Evolutionary conservation across 805 yeast genomes (phyloP).

Genomic region (Candida maesae): DNA sequence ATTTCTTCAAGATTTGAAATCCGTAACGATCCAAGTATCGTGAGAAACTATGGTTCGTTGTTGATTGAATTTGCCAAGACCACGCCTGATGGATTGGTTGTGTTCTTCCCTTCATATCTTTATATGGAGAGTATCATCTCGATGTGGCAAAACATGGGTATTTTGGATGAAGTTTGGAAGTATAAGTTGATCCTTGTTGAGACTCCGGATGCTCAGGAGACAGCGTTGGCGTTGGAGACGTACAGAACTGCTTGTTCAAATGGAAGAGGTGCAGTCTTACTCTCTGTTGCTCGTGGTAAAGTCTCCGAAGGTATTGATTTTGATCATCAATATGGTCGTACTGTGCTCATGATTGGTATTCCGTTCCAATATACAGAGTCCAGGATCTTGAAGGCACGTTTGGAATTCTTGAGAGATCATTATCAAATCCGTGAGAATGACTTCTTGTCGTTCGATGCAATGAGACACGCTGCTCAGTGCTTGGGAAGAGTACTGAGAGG

Average conservation of each 20-base stretch:
- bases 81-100: slow-evolving; percentile 98
- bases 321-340: slow-evolving; percentile 96
- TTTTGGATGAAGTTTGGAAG: slow-evolving; percentile 97
- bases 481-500: slow-evolving; percentile 96
- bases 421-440: slow-evolving; percentile 92
- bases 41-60: slow-evolving; percentile 91
- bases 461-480: slow-evolving; percentile 99
- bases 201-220: slow-evolving; percentile 99
- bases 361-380: slow-evolving; percentile 99
- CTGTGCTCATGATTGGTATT: slow-evolving; percentile 97
- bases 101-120: slow-evolving; percentile 93
- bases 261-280: slow-evolving; percentile 94
- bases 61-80: slow-evolving; percentile 89
- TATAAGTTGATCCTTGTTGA: slow-evolving; percentile 92
- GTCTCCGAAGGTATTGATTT: slow-evolving; percentile 99
- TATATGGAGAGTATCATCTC: slow-evolving; percentile 98
- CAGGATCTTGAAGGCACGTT: slow-evolving; percentile 88
- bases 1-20: slow-evolving; percentile 95
- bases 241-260: slow-evolving; percentile 95
- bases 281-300: slow-evolving; percentile 98
- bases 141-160: slow-evolving; percentile 99
- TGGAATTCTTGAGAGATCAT: slow-evolving; percentile 90
- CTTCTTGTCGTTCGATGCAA: slow-evolving; percentile 95
- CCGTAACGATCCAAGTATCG: slow-evolving; percentile 96
- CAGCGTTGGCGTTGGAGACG: slow-evolving; percentile 91